Base-by-base conservation (phyloP, 371 early-diverging fungal species). In the Apophysomyces sp. region DNA sequence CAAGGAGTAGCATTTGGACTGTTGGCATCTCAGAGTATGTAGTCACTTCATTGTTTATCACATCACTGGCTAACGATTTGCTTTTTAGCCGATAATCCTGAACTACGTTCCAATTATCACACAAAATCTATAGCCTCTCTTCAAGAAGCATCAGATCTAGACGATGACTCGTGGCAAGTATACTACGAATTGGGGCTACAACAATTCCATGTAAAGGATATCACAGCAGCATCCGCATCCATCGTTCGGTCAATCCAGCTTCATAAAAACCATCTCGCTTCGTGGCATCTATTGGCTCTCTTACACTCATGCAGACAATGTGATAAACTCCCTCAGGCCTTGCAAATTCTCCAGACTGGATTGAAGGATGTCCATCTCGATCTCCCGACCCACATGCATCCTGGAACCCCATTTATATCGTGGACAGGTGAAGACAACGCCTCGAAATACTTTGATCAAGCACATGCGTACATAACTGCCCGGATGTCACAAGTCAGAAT, bases 271-370 rank as follows among this genome's bases (percentile, higher is more conserved):
- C 80, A 87, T 54, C 74, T 89, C 18, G 80, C 88, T 7, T 89
- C 93, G 1, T 97, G 94, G 94, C 92, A 97, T 70, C 78, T 97
- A 24, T 69, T 97, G 27, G 89, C 88, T 0, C 80, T 95, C 39
- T 67, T 94, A 31, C 76, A 90, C 13, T 87, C 92, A 15, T 84
- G 88, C 5, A 58, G 65, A 49, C 52, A 57, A 28, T 65, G 63
- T 16, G 58, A 66, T 18, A 58, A 63, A 18, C 21, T 67, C 3
- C 34, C 62, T 3, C 67, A 86, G 55, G 95, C 93, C 0, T 60
- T 89, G 57, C 74, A 86, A 54, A 80, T 44, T 9, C n/a, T 44
- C 21, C 49, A 44, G 21, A 44, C 49, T 18, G 49, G 49, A 44
- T 21, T 44, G 11, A 44, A 16, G 21, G 49, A 44, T 44, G 49